Evolutionary conservation across 331 rosid genomes (phyloP).

Genomic region (Spiraea crenata): DNA sequence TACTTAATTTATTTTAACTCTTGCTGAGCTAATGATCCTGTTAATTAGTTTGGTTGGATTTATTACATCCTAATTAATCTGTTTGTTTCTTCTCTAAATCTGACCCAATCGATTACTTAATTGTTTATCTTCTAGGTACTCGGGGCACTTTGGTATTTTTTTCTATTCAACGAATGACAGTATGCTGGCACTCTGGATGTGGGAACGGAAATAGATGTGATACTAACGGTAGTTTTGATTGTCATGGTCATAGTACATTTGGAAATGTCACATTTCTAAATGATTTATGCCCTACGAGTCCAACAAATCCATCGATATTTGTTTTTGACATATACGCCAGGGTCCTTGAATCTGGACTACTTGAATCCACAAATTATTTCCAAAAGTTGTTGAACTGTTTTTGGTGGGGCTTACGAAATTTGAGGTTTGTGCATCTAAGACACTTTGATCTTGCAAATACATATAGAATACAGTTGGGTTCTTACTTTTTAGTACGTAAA

Average conservation of each 20-base stretch:
- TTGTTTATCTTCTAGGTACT: constrained; percentile 17
- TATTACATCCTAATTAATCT: no score
- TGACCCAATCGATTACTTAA: background rate
- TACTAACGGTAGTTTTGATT: background rate
- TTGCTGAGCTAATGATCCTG: no score
- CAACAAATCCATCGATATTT: background rate
- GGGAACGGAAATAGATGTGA: background rate
- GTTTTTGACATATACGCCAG: constrained; percentile 18
- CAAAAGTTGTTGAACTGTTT: constrained; percentile 5
- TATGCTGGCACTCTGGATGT: constrained; percentile 31
- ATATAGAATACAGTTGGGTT: no score
- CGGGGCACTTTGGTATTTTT: constrained; percentile 41
- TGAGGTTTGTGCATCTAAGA: background rate
- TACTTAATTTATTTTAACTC: no score
- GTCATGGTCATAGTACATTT: background rate
- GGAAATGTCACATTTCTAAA: constrained; percentile 7
- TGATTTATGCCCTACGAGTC: constrained; percentile 2
- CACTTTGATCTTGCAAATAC: no score
- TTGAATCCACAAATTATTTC: background rate
- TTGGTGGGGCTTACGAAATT: constrained; percentile 19
- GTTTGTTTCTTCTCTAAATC: background rate
- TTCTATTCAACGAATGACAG: constrained; percentile 17
- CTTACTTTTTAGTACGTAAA: no score
- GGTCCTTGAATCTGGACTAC: constrained; percentile 9
- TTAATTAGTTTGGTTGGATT: no score